A percentile compares a stretch with the other conserved stretches of the same genome.
Evolutionary conservation across 768 basidiomycete genomes (phyloP).

Genomic region (Psilocybe tampanensis): DNA sequence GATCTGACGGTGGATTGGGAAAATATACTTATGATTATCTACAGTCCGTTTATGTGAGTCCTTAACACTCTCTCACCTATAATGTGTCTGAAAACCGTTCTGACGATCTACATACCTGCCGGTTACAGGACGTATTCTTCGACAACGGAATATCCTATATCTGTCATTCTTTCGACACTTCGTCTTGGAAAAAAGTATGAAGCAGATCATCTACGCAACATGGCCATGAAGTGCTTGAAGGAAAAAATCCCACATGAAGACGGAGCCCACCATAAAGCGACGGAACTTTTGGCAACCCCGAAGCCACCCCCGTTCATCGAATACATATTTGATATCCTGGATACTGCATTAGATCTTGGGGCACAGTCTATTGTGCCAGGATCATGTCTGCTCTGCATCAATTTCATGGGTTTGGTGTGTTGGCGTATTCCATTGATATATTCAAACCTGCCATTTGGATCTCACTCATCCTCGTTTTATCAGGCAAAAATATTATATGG

Average conservation of each 20-base stretch:
- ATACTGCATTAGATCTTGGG: background rate
- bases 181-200: background rate
- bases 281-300: too few species aligned
- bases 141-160: background rate
- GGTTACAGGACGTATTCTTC: background rate
- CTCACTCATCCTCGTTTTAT: background rate
- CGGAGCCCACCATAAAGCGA: too few species aligned
- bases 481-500: background rate
- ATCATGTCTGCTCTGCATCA: background rate
- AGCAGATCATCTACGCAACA: background rate
- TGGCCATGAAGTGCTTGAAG: background rate
- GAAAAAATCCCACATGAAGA: background rate
- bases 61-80: background rate
- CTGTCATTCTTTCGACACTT: background rate
- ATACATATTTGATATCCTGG: background rate
- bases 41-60: background rate
- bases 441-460: background rate
- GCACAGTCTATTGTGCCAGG: background rate
- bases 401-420: background rate
- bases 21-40: background rate
- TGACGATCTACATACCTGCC: background rate
- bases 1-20: background rate
- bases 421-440: background rate
- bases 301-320: background rate
- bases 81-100: background rate